Evolutionary conservation across 2,329 filamentous ascomycete species (phyloP), one percentile per base, ranked within the genome.

Genomic region (Cercospora sp.): DNA sequence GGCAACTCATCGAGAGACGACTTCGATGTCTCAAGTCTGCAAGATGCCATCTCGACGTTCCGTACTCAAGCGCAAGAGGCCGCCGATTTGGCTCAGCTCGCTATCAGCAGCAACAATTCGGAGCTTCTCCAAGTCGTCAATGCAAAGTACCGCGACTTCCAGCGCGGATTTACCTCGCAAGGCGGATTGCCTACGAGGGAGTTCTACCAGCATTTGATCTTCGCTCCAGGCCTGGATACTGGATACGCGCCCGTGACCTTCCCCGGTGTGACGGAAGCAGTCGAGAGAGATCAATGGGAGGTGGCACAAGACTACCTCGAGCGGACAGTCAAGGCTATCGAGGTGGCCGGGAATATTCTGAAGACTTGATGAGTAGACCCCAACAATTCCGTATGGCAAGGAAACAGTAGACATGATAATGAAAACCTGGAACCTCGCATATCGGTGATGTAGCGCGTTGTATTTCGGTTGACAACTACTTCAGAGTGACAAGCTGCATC

Each of bases 211-310:
- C 78, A 85, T 71, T 76, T 82, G 8, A 78, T 84, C 21, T 83
- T 82, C 66, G 82, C 83, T 7, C 83, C 83, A 5, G 82, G 83
- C 0, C 66, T 83, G 18, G 77, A 79, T 68, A 79, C 64, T 63
- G 71, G 93, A 0, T 97, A 97, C 78, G 83, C 92, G 0, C 93
- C 92, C 1, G 87, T 85, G 3, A 88, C 87, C 18, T 89, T 87
- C 72, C 87, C 87, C 1, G 86, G 86, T 1, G 78, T 89, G 24
- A 84, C 87, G 3, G 87, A 89, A 77, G 85, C 83, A 37, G 74
- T 78, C 8, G 53, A 58, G 6, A n/a, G 53, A 26, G 53, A 58
- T 34, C 53, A 58, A 32, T 58, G 53, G 53, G 53, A 58, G 45
- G 21, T 51, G 26, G 53, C 53, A n/a, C 53, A 58, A 28, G 53